A percentile compares a stretch with the other conserved stretches of the same genome.
These are phyloP conservation scores for Pseudozyma hubeiensis DNA, from an alignment of 1,284 basidiomycete genomes.

Conservation along the genomic window DNA sequence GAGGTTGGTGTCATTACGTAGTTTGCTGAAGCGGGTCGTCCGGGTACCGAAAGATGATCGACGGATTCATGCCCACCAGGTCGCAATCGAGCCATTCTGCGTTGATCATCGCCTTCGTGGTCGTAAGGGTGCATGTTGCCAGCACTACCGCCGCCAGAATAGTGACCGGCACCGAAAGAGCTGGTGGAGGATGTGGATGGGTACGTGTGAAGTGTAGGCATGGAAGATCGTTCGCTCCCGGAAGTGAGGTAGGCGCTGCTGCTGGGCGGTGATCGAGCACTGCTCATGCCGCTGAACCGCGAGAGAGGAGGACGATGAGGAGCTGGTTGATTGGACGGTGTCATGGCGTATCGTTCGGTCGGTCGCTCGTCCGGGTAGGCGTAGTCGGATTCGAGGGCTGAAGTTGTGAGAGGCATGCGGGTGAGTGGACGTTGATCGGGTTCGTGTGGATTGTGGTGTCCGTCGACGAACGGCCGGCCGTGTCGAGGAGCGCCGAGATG, in stretches of 20 bases:
- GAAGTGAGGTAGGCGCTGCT: slow-evolving; percentile 29
- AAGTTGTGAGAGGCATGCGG: slow-evolving; percentile 11
- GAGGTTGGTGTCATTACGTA: slow-evolving; percentile 23
- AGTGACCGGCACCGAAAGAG: slow-evolving; percentile 19
- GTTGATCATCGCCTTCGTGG: slow-evolving; percentile 34
- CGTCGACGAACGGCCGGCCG: slow-evolving; percentile 18
- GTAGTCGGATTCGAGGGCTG: slow-evolving; percentile 24
- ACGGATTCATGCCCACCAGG: slow-evolving; percentile 2
- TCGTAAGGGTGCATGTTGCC: slow-evolving; percentile 21
- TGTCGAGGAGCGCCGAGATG: slow-evolving; percentile 20
- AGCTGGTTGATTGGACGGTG: background rate
- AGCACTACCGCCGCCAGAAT: background rate
- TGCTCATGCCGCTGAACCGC: slow-evolving; percentile 11
- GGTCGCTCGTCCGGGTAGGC: slow-evolving; percentile 22
- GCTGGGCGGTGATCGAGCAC: slow-evolving; percentile 20
- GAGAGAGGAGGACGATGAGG: slow-evolving; percentile 27
- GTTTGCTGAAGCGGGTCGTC: background rate
- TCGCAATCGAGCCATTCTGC: slow-evolving; percentile 28
- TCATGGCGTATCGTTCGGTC: slow-evolving; percentile 21
- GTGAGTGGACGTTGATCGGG: slow-evolving; percentile 15
- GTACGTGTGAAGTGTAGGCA: slow-evolving; percentile 24
- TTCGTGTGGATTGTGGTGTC: slow-evolving; percentile 26
- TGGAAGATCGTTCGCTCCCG: slow-evolving; percentile 33
- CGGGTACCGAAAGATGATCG: background rate
- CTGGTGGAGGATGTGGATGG: slow-evolving; percentile 24